Evolutionary conservation across 768 basidiomycete genomes (phyloP).

Genomic region (Strobilomyces dryophilus): DNA sequence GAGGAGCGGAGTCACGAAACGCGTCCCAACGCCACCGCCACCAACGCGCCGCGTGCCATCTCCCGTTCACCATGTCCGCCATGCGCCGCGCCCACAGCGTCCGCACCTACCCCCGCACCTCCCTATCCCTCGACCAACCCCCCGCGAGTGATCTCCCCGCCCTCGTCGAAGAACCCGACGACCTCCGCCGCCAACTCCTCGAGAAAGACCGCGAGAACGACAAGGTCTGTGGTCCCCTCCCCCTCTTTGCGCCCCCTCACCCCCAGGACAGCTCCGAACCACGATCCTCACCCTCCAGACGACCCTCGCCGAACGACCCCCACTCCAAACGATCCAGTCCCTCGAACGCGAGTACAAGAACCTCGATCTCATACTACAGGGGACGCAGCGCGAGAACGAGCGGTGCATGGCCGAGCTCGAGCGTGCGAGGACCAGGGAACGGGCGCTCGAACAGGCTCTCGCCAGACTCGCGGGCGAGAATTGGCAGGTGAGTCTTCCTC

Average conservation of each 20-base stretch:
- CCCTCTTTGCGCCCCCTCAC: not conserved
- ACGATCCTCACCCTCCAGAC: slow-evolving; percentile 61
- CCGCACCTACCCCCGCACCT: slow-evolving; percentile 51
- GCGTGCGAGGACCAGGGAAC: slow-evolving; percentile 65
- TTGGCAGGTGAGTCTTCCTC: slow-evolving; percentile 60
- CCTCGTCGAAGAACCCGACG: slow-evolving; percentile 55
- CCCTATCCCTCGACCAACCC: slow-evolving; percentile 31
- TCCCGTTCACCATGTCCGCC: not conserved
- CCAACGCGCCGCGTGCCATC: too few relatives aligned
- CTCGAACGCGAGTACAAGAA: slow-evolving; percentile 72
- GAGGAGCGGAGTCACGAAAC: too few relatives aligned
- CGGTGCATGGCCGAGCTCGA: slow-evolving; percentile 80
- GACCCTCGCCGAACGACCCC: slow-evolving; percentile 63
- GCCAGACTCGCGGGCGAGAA: slow-evolving; percentile 70
- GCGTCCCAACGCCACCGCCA: too few relatives aligned
- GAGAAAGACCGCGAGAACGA: slow-evolving; percentile 71
- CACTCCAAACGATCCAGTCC: slow-evolving; percentile 59
- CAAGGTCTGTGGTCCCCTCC: slow-evolving; percentile 38
- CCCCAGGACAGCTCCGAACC: slow-evolving; percentile 46
- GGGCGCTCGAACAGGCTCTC: slow-evolving; percentile 70
- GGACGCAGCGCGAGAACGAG: slow-evolving; percentile 84
- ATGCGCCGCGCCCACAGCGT: slow-evolving; percentile 65
- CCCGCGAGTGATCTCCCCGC: slow-evolving; percentile 45
- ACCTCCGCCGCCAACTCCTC: slow-evolving; percentile 56
- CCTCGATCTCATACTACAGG: slow-evolving; percentile 69